Conservation (phyloP, 1,284 basidiomycete species). For the Puccinia hordei region DNA sequence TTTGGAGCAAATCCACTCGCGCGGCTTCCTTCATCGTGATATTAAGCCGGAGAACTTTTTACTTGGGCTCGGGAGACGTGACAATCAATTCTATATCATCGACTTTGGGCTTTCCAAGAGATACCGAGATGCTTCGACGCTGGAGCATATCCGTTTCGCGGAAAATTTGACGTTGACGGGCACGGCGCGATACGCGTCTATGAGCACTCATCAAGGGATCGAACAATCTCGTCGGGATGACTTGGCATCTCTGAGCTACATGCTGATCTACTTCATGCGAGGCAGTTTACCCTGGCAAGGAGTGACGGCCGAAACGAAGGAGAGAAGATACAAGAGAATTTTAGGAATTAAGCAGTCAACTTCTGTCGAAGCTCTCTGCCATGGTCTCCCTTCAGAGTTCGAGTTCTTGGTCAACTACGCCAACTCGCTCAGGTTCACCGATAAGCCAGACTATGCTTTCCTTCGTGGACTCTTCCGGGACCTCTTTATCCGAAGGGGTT, state of each 20-base stretch:
- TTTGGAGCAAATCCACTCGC: conserved; percentile 98
- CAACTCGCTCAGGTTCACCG: conserved; percentile 38
- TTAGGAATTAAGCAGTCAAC: not conserved
- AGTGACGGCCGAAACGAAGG: not conserved
- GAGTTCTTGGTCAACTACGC: conserved; percentile 43
- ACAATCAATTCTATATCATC: conserved; percentile 72
- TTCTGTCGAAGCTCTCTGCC: not conserved
- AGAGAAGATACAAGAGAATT: not conserved
- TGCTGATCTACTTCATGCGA: conserved; percentile 58
- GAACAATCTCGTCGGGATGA: conserved; percentile 95
- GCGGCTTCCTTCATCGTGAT: conserved; percentile 99
- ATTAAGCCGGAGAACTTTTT: conserved; percentile 99
- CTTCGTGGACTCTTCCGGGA: conserved; percentile 43
- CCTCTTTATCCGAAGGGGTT: conserved; percentile 26
- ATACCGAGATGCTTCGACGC: conserved; percentile 98
- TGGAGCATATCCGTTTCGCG: conserved; percentile 97
- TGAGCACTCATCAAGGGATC: conserved; percentile 97
- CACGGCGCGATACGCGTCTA: conserved; percentile 97
- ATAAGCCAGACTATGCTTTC: conserved; percentile 48
- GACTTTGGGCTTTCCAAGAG: conserved; percentile 99
- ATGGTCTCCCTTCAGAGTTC: conserved; percentile 28
- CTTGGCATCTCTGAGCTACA: conserved; percentile 91
- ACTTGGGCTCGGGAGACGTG: conserved; percentile 99
- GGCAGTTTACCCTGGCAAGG: conserved; percentile 33
- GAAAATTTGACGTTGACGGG: conserved; percentile 99